Conservation (phyloP, 192 early-diverging fungal genomes). For the Coemansia umbellata region DNA sequence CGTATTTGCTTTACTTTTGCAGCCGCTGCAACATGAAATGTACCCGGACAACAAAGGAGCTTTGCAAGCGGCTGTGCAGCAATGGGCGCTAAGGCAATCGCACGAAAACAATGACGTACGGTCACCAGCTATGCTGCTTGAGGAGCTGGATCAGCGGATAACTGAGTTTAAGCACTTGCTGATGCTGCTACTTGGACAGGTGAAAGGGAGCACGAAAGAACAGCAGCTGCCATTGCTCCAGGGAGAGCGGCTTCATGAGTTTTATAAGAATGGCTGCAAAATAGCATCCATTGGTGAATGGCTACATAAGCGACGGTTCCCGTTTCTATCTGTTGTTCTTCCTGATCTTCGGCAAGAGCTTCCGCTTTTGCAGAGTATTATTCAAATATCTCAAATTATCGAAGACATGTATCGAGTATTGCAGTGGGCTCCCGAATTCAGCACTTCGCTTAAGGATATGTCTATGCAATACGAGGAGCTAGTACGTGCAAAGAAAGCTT, state of each 20-base stretch:
- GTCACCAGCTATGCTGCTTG: slow-evolving; percentile 11
- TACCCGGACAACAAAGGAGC: neutral
- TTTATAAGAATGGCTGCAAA: slow-evolving; percentile 28
- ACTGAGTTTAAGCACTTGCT: slow-evolving; percentile 23
- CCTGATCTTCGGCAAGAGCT: slow-evolving; percentile 20
- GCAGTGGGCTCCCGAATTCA: slow-evolving; percentile 15
- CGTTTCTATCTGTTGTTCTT: slow-evolving; percentile 16
- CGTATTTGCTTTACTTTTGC: slow-evolving; percentile 19
- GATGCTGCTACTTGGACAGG: slow-evolving; percentile 9
- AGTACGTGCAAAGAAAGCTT: slow-evolving; percentile 9
- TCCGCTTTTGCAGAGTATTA: slow-evolving; percentile 18
- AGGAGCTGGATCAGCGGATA: slow-evolving; percentile 8
- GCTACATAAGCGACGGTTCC: slow-evolving; percentile 29
- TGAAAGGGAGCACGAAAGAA: neutral
- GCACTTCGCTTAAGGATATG: slow-evolving; percentile 20
- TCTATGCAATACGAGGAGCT: slow-evolving; percentile 30
- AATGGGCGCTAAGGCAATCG: slow-evolving; percentile 29
- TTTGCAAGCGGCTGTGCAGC: slow-evolving; percentile 19
- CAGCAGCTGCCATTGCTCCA: slow-evolving; percentile 1
- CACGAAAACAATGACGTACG: neutral
- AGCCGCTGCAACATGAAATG: neutral
- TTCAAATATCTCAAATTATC: slow-evolving; percentile 22
- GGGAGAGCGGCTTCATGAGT: slow-evolving; percentile 25
- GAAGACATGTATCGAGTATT: slow-evolving; percentile 38
- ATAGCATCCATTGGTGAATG: slow-evolving; percentile 33